Conservation (phyloP, 1,284 basidiomycete species). For the Microstroma glucosiphilum region DNA sequence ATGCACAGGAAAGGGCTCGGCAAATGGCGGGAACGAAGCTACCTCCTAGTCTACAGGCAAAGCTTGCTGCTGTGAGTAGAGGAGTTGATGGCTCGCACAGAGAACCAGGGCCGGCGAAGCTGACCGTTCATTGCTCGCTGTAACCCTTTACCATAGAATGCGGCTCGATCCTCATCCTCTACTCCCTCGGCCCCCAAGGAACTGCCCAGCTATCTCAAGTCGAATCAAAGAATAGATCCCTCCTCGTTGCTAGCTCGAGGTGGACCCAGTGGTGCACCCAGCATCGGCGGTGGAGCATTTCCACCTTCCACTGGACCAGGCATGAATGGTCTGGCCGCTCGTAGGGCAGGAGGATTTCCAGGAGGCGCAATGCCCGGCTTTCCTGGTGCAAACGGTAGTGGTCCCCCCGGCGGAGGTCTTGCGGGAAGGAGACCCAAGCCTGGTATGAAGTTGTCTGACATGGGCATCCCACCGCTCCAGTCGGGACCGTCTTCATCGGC, state of each 20-base stretch:
- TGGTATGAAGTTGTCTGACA: conserved; percentile 38
- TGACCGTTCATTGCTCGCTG: conserved; percentile 21
- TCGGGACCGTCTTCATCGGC: conserved; percentile 1
- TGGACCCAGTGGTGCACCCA: conserved; percentile 11
- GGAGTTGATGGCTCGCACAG: neutral
- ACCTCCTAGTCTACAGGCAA: conserved; percentile 81
- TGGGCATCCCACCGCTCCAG: conserved; percentile 15
- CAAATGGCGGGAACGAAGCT: conserved; percentile 40
- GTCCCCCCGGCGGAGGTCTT: conserved; percentile 18
- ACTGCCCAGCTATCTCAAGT: conserved; percentile 4
- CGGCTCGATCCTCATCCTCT: conserved; percentile 9
- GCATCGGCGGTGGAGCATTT: conserved; percentile 10
- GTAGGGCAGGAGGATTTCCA: conserved; percentile 53
- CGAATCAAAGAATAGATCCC: conserved; percentile 5
- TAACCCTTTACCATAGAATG: conserved; percentile 5
- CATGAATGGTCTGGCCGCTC: conserved; percentile 22
- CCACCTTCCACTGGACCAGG: conserved; percentile 11
- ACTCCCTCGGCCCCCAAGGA: conserved; percentile 7
- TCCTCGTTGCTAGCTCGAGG: conserved; percentile 17
- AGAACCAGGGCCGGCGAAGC: conserved; percentile 22
- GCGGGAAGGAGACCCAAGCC: conserved; percentile 24
- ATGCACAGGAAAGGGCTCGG: conserved; percentile 26
- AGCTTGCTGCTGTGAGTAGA: conserved; percentile 72
- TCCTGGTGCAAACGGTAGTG: no score
- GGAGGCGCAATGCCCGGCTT: conserved; percentile 57